These are phyloP conservation scores for Flaveria bidentis DNA, from an alignment of 129 eudicot genomes.

Conservation along the genomic window DNA sequence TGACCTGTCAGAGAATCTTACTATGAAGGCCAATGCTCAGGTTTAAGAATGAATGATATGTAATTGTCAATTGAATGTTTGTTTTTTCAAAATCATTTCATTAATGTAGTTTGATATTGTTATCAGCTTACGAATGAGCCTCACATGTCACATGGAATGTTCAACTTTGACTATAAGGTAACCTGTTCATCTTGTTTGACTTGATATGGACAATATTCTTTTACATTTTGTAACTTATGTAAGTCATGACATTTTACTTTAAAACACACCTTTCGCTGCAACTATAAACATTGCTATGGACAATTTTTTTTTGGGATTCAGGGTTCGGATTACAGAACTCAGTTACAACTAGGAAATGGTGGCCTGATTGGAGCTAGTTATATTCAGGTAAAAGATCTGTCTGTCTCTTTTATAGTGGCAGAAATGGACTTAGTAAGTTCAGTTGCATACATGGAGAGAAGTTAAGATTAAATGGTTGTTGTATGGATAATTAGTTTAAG, in stretches of 20 bases:
- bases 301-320: slow-evolving; percentile 30
- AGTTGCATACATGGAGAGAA: neutral
- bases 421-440: slow-evolving; percentile 7
- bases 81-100: neutral
- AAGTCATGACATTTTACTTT: neutral
- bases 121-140: slow-evolving; percentile 87
- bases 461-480: neutral
- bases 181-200: slow-evolving; percentile 11
- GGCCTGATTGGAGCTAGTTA: slow-evolving; percentile 87
- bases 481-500: neutral
- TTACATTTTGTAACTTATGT: neutral
- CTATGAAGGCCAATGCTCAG: slow-evolving; percentile 85
- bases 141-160: slow-evolving; percentile 95
- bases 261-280: slow-evolving; percentile 4
- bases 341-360: slow-evolving; percentile 88
- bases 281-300: slow-evolving; percentile 6
- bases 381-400: slow-evolving; percentile 67
- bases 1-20: slow-evolving; percentile 79
- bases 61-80: neutral
- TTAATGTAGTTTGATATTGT: slow-evolving; percentile 27
- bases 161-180: slow-evolving; percentile 92
- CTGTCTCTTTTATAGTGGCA: neutral
- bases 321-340: slow-evolving; percentile 92
- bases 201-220: neutral
- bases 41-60: slow-evolving; percentile 41